phyloP scores from a whole-genome alignment of 2,329 filamentous ascomycete species.

The Neurospora crassa region DNA sequence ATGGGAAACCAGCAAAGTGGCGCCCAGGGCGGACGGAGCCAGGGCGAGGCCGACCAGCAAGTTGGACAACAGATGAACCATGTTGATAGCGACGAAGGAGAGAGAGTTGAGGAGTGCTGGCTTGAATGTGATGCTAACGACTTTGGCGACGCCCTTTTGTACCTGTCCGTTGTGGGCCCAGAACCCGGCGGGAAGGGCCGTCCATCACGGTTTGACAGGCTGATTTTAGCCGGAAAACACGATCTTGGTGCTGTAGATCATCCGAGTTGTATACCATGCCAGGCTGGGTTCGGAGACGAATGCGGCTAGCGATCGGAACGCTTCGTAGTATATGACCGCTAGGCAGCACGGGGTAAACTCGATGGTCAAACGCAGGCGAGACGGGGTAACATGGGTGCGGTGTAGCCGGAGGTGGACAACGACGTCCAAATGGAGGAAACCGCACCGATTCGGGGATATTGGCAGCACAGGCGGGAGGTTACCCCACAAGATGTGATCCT shows the following conservation, averaged over 20 bases:
- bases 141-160: neutral
- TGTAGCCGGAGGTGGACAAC: neutral
- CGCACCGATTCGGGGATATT: neutral
- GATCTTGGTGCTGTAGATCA: neutral
- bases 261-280: neutral
- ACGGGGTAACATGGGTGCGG: neutral
- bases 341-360: neutral
- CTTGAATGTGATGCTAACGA: neutral
- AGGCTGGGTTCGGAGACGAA: neutral
- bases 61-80: slow-evolving; percentile 7
- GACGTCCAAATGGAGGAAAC: neutral
- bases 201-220: neutral
- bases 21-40: slow-evolving; percentile 9
- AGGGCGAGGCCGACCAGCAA: slow-evolving; percentile 10
- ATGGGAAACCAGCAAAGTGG: slow-evolving; percentile 13
- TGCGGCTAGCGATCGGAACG: neutral
- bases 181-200: neutral
- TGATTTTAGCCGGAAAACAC: neutral
- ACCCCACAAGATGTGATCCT: neutral
- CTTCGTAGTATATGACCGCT: neutral
- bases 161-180: neutral
- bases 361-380: neutral
- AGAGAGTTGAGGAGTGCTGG: neutral
- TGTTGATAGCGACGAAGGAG: slow-evolving; percentile 2
- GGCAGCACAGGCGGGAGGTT: neutral